Evolutionary conservation across 345 rosid genomes (phyloP).

Genomic region (Gossypium australe): DNA sequence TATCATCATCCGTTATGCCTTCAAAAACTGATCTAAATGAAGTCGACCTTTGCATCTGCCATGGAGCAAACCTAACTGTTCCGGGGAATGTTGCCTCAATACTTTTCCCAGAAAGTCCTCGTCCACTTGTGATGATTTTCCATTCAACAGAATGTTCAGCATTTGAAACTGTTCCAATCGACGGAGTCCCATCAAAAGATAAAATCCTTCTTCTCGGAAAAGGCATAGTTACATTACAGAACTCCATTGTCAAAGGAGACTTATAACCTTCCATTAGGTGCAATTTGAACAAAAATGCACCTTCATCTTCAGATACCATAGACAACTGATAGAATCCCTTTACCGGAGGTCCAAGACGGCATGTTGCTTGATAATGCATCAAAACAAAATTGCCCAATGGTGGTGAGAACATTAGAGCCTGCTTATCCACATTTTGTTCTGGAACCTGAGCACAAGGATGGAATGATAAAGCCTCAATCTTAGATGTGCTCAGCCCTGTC

Average conservation of each 20-base stretch:
- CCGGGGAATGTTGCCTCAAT: slow-evolving; percentile 89
- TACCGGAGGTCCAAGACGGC: slow-evolving; percentile 75
- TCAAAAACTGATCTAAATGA: slow-evolving; percentile 30
- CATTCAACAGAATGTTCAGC: slow-evolving; percentile 88
- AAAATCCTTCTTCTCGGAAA: slow-evolving; percentile 79
- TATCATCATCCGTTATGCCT: slow-evolving; percentile 60
- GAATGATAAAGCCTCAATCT: slow-evolving; percentile 70
- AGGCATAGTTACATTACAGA: slow-evolving; percentile 86
- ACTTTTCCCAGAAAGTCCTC: slow-evolving; percentile 70
- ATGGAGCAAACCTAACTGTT: slow-evolving; percentile 81
- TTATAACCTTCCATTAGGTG: slow-evolving; percentile 81
- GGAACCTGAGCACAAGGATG: slow-evolving; percentile 92
- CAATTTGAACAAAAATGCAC: slow-evolving; percentile 88
- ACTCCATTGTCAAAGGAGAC: slow-evolving; percentile 78
- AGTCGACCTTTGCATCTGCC: slow-evolving; percentile 47
- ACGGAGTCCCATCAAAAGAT: slow-evolving; percentile 83
- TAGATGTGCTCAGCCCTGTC: slow-evolving; percentile 56
- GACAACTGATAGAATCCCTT: slow-evolving; percentile 93
- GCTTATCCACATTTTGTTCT: slow-evolving; percentile 73
- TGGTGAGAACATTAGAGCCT: slow-evolving; percentile 79
- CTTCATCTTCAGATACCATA: slow-evolving; percentile 95
- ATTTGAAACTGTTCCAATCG: slow-evolving; percentile 67
- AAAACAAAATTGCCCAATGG: slow-evolving; percentile 82
- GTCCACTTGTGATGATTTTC: slow-evolving; percentile 71
- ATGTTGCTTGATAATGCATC: slow-evolving; percentile 73